Base-by-base conservation (phyloP, 1,284 basidiomycete genomes). In the Microbotryum violaceum region DNA sequence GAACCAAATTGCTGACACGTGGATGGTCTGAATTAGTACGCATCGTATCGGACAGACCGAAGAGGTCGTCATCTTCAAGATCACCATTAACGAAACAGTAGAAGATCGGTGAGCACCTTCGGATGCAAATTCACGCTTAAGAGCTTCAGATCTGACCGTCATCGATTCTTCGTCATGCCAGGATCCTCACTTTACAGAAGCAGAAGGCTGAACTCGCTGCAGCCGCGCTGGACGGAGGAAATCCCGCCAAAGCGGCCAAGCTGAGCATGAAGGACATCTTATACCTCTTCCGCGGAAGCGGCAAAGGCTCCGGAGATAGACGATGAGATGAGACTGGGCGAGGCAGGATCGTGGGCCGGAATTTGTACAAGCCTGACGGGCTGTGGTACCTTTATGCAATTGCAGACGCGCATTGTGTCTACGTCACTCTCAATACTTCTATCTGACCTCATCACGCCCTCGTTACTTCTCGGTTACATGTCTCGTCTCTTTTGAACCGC, bases 1-100 rank as follows among this genome's bases (percentile, higher is more conserved):
- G 37, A 18, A 42, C 14, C 16, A 18, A 16, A 18, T 20, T 29
- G 5, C 58, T 63, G 6, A 56, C 21, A 6, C 14, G 25, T 4
- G 46, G 10, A 21, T 14, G 23, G 23, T n/a, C 29, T 20, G 20
- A 37, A 31, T 31, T 8, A 60, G 61, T 6, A 64, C 66, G 1
- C 70, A 70, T 60, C 76, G 78, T 48, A 83, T 89, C 58, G 91
- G 93, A 12, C 94, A 97, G 77, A 87, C 79, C 54, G 83, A 85
- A 18, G 82, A 87, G 61, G 93, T 97, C 47, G 84, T 88, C 73
- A 93, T 97, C 69, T 92, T 86, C 81, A 98, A 98, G 77, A 81
- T 98, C 42, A 91, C 87, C 62, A 86, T 98, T 62, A 83, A 85
- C 48, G 79, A 85, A 51, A 94, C 91, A 0, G 89, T 97, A 12